A percentile compares a stretch with the other conserved stretches of the same genome.
phyloP scores from a whole-genome alignment of 495 filamentous ascomycete species.

The Aspergillus leporis region DNA sequence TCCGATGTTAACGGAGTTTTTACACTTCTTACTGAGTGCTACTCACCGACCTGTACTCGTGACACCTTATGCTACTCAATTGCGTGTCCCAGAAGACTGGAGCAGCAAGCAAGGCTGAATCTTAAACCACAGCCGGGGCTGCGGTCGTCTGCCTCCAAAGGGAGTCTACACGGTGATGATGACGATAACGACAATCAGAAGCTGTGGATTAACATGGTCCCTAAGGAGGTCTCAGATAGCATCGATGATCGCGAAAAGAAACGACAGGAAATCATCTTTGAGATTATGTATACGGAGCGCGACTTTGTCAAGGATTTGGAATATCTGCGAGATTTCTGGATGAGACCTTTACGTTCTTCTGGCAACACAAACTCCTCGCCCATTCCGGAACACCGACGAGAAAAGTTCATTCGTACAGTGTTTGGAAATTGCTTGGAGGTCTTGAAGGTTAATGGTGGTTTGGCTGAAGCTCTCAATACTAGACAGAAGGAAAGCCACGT shows the following conservation, averaged over 20 bases:
- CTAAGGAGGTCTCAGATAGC: conserved; percentile 89
- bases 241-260: conserved; percentile 92
- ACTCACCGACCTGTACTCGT: conserved; percentile 93
- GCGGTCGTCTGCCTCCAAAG: conserved; percentile 74
- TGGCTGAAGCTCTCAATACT: conserved; percentile 84
- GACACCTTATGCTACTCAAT: conserved; percentile 98
- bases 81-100: conserved; percentile 89
- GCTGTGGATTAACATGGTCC: conserved; percentile 98
- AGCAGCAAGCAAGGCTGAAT: conserved; percentile 92
- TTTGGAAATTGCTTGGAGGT: conserved; percentile 97
- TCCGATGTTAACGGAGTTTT: conserved; percentile 95
- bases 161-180: conserved; percentile 77
- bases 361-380: conserved; percentile 70
- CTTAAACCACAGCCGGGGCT: conserved; percentile 87
- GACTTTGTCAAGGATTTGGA: conserved; percentile 99
- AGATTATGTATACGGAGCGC: conserved; percentile 97
- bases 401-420: conserved; percentile 88
- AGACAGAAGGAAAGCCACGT: conserved; percentile 88
- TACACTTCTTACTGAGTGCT: conserved; percentile 93
- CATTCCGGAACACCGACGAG: conserved; percentile 83
- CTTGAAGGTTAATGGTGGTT: conserved; percentile 79
- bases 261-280: conserved; percentile 95
- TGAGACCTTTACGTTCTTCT: conserved; percentile 77
- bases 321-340: conserved; percentile 98
- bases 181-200: conserved; percentile 95